Conservation (phyloP, 1,284 basidiomycete species). For the Malassezia furfur region DNA sequence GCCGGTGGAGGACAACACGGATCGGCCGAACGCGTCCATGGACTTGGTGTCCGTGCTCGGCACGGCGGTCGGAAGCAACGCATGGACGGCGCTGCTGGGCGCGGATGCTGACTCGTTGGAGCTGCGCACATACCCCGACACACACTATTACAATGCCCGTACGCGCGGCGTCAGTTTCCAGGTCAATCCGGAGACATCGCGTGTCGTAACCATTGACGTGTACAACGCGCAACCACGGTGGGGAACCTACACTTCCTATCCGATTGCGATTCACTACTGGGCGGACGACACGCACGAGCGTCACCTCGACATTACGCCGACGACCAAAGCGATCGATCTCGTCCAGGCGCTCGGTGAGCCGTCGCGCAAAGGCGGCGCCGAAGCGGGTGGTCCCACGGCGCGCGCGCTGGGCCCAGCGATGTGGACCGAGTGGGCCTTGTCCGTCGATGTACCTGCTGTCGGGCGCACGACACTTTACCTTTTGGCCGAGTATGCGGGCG, state of each 20-base stretch:
- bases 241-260: constrained; percentile 3
- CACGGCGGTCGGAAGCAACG: background rate
- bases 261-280: background rate
- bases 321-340: constrained; percentile 1
- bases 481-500: constrained; percentile 4
- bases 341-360: constrained; percentile 12
- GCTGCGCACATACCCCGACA: background rate
- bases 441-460: background rate
- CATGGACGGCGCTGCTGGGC: background rate
- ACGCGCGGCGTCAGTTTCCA: constrained; percentile 7
- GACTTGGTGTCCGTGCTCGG: background rate
- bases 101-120: background rate
- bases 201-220: constrained; percentile 6
- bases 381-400: background rate
- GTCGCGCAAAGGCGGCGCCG: constrained; percentile 11
- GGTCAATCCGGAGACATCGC: background rate
- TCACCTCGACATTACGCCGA: background rate
- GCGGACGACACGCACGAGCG: background rate
- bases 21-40: background rate
- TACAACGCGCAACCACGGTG: constrained; percentile 12
- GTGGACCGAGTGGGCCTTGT: constrained; percentile 11
- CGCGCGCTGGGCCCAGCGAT: constrained; percentile 5
- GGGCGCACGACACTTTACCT: background rate
- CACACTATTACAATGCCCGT: constrained; percentile 5
- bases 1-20: background rate